Conservation (phyloP, 2,329 filamentous ascomycete genomes). For the Neodidymelliopsis sp. region DNA sequence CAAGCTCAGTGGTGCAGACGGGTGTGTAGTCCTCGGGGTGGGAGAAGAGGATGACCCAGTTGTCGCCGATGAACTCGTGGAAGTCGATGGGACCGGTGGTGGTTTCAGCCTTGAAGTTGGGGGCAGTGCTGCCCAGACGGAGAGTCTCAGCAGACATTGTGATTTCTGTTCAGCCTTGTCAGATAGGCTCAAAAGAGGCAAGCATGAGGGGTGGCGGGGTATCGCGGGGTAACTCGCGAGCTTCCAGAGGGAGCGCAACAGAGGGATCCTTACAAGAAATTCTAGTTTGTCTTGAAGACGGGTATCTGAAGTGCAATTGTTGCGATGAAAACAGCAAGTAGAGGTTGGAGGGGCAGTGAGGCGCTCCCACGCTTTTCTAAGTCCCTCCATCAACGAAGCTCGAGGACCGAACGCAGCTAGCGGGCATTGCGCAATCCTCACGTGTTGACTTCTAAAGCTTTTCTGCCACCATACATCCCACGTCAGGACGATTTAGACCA, state of each 20-base stretch:
- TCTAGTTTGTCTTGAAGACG: constrained; percentile 13
- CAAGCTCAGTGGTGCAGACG: constrained; percentile 69
- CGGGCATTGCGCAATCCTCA: constrained; percentile 47
- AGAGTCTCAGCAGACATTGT: constrained; percentile 55
- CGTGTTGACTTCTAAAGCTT: constrained; percentile 33
- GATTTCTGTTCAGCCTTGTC: constrained; percentile 22
- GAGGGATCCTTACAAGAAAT: constrained; percentile 4
- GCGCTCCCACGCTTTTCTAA: constrained; percentile 34
- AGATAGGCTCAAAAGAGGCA: constrained; percentile 33
- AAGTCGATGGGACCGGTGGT: constrained; percentile 72
- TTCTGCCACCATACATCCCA: constrained; percentile 35
- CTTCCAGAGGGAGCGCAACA: not conserved
- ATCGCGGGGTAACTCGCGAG: constrained; percentile 18
- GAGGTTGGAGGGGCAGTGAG: constrained; percentile 22
- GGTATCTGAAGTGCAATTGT: constrained; percentile 19
- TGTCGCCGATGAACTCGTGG: constrained; percentile 75
- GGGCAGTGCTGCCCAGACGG: constrained; percentile 71
- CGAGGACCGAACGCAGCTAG: constrained; percentile 34
- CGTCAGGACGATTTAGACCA: constrained; percentile 24
- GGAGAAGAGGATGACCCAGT: constrained; percentile 75
- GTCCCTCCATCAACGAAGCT: constrained; percentile 21
- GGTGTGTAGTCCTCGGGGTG: constrained; percentile 70
- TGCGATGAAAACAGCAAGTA: constrained; percentile 12
- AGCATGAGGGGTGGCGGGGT: constrained; percentile 44
- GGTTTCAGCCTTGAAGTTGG: constrained; percentile 74